Conservation (phyloP, 441 rosid genomes). For the Populus hybrid region DNA sequence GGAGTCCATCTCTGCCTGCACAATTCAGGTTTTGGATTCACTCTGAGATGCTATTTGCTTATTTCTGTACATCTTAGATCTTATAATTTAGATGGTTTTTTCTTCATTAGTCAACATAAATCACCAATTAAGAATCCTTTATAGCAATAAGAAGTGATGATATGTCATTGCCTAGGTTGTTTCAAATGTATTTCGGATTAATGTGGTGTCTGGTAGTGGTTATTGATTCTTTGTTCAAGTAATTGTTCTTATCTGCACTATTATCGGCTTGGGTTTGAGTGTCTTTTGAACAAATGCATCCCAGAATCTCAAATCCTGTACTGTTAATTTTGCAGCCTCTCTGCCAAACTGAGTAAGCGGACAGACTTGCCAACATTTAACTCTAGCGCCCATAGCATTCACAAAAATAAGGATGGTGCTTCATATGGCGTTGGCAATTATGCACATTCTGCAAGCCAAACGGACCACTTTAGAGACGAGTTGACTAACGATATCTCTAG, state of each 20-base stretch:
- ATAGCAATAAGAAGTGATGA: background rate
- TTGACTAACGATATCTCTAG: constrained; percentile 24
- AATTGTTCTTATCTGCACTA: background rate
- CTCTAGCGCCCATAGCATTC: constrained; percentile 35
- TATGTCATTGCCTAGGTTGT: background rate
- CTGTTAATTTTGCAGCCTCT: constrained; percentile 47
- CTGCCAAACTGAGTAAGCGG: constrained; percentile 49
- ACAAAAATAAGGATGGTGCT: constrained; percentile 39
- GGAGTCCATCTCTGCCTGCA: constrained; percentile 41
- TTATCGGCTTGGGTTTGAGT: background rate
- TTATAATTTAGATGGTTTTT: background rate
- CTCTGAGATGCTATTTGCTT: background rate
- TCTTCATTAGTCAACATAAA: background rate
- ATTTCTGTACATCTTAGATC: background rate
- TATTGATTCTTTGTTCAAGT: background rate
- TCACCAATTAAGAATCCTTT: background rate
- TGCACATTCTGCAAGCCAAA: constrained; percentile 39
- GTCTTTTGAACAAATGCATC: background rate
- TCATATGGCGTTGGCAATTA: constrained; percentile 29
- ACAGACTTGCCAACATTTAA: constrained; percentile 66
- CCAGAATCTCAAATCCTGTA: constrained; percentile 11
- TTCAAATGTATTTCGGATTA: background rate
- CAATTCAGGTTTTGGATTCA: constrained; percentile 63
- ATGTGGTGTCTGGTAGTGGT: background rate
- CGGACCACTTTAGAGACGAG: constrained; percentile 33